Base-by-base conservation (phyloP, 441 rosid species). In the Brassica balearica region DNA sequence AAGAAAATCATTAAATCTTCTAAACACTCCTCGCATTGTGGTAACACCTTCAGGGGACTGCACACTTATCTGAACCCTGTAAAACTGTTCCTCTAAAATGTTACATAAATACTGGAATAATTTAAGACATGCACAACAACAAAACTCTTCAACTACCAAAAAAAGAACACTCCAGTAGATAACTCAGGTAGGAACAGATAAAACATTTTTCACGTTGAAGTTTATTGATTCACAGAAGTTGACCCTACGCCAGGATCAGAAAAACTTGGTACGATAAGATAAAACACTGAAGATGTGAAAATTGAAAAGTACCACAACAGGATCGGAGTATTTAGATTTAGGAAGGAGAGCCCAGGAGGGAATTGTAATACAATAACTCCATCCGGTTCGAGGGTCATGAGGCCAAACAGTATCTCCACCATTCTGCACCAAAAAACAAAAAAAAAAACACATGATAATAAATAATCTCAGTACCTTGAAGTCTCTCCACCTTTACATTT, bases 1-100 rank as follows among this genome's bases (percentile, higher is more conserved):
- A 69, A 94, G 73, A 80, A 94, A 92, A 77, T 96, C 95, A 88
- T 90, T 96, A 86, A 96, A 96, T 88, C 99, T 90, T 88, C 98
- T 80, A 84, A 92, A 83, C 14, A 93, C 90, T 71, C 84, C 95
- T 60, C 86, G 89, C 43, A 83, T 85, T 41, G 88, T 82, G 58
- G 98, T 94, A 73, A 88, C 75, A 73, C 98, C 99, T 82, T 91
- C 97, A 20, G 96, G 97, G 23, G 99, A 92, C 80, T 96, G 98
- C 58, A 96, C 3, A 75, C 98, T 92, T 75, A 94, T 83, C 89
- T 96, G 97, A 80, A 94, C 92, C 97, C 99, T 94, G 93, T 96
- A 96, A 91, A 94, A 96, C 99, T 96, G 98, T 80, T 89, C 85
- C 85, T 83, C 86, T 80, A 83, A 82, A 86, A 83, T 77, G 91